Evolutionary conservation across 2,329 filamentous ascomycete species (phyloP).

Genomic region (Chaetothyriales sp.): DNA sequence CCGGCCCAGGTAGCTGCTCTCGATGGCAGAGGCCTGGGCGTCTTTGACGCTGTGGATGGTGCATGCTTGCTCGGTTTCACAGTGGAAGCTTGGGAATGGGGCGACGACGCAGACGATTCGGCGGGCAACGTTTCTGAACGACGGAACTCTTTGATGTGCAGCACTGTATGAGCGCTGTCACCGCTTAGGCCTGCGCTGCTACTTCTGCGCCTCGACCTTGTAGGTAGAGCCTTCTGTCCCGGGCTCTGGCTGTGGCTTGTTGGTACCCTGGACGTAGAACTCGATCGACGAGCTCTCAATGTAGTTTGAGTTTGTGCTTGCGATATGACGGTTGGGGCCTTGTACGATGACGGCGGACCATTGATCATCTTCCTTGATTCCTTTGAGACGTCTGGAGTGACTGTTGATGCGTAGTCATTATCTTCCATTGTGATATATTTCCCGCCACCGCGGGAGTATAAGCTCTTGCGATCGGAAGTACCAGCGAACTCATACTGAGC

Average conservation of each 20-base stretch:
- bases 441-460: not conserved
- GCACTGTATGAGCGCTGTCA: not conserved
- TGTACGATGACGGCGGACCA: slow-evolving; percentile 14
- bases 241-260: slow-evolving; percentile 2
- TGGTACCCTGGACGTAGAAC: not conserved
- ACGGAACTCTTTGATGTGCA: slow-evolving; percentile 4
- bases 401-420: slow-evolving; percentile 12
- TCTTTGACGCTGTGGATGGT: not conserved
- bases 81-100: not conserved
- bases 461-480: not conserved
- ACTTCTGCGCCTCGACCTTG: slow-evolving; percentile 1
- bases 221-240: slow-evolving; percentile 1
- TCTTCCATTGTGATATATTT: slow-evolving; percentile 14
- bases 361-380: slow-evolving; percentile 5
- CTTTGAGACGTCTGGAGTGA: slow-evolving; percentile 4
- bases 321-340: slow-evolving; percentile 14
- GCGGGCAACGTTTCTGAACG: slow-evolving; percentile 3
- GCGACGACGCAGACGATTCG: not conserved
- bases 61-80: slow-evolving; percentile 1
- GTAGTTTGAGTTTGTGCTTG: slow-evolving; percentile 8
- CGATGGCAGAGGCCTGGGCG: slow-evolving; percentile 8
- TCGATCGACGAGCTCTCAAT: not conserved
- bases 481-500: not conserved
- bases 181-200: not conserved
- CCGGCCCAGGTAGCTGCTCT: slow-evolving; percentile 16